Evolutionary conservation across 495 filamentous ascomycete genomes (phyloP).

Genomic region (Cenococcum geophilum): DNA sequence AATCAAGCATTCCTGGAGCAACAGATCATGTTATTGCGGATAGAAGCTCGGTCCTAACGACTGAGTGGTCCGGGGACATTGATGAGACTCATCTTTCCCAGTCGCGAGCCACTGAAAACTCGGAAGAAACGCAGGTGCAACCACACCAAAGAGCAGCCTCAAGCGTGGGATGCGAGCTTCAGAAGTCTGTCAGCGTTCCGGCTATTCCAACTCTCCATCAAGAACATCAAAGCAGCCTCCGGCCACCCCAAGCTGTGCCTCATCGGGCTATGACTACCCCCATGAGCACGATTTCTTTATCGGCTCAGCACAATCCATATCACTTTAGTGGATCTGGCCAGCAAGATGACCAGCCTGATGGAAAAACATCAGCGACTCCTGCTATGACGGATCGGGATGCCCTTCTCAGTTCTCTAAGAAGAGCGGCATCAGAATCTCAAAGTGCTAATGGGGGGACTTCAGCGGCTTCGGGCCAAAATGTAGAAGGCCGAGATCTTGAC

Average conservation of each 20-base stretch:
- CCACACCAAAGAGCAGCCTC: background rate
- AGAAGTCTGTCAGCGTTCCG: background rate
- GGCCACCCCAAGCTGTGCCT: background rate
- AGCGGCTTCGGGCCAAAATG: background rate
- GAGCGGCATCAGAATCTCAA: background rate
- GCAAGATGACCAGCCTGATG: background rate
- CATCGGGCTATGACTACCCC: conserved; percentile 1
- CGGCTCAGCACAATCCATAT: background rate
- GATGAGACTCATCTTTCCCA: background rate
- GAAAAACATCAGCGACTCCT: background rate
- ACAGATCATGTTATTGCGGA: background rate
- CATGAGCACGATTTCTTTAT: background rate
- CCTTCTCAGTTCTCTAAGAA: background rate
- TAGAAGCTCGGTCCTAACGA: background rate
- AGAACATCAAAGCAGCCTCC: background rate
- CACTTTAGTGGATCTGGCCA: background rate
- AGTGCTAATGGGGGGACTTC: background rate
- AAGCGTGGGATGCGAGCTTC: background rate
- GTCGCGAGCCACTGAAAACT: background rate
- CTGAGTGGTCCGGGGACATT: background rate
- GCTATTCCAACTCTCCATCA: background rate
- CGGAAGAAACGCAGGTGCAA: background rate
- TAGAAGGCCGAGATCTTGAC: background rate
- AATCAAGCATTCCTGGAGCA: background rate
- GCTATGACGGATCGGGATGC: background rate